Base-by-base conservation (phyloP, 306 rosid genomes). In the Parietaria judaica region DNA sequence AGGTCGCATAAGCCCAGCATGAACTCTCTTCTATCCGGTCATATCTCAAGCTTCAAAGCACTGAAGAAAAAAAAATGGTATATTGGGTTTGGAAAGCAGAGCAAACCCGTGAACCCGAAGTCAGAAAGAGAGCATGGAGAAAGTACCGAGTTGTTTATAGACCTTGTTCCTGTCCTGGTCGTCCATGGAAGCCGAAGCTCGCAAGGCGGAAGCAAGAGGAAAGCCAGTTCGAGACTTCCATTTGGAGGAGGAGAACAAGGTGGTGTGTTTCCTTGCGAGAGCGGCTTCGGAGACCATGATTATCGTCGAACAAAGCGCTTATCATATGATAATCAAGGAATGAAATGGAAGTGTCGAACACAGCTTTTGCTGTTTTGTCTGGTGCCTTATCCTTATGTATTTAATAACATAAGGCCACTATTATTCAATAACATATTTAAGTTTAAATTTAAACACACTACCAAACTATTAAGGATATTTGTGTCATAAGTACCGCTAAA, bases 111-210 rank as follows among this genome's bases (percentile, higher is more conserved):
- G 13, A 46, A n/a, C 53, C 53, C 9, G 13, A 49, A 49, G 4
- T 7, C 14, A 67, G 39, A 64, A 56, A 61, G 34, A 65, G 71
- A 51, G 74, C 65, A 45, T 48, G 60, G 71, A 47, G 63, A 70
- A 54, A 78, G 64, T 66, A 88, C 96, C 94, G 72, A 88, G 85
- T 79, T 82, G 95, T 52, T 83, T 72, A 83, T 68, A 78, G 85
- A 76, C 79, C 48, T 74, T 74, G 60, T 76, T 66, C 34, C 78
- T 74, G 79, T 74, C 83, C 71, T 72, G 81, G 41, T 72, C 58
- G 65, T 68, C 53, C 53, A 49, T 55, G 68, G 80, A 74, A 51
- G 58, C 64, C 14, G 79, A 86, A 74, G 87, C 95, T 71, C 77
- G 76, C 50, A 81, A 35, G 67, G 71, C 61, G 64, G 70, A 67